phyloP scores from a whole-genome alignment of 2,329 filamentous ascomycete genomes.

The Diaporthe destruens region DNA sequence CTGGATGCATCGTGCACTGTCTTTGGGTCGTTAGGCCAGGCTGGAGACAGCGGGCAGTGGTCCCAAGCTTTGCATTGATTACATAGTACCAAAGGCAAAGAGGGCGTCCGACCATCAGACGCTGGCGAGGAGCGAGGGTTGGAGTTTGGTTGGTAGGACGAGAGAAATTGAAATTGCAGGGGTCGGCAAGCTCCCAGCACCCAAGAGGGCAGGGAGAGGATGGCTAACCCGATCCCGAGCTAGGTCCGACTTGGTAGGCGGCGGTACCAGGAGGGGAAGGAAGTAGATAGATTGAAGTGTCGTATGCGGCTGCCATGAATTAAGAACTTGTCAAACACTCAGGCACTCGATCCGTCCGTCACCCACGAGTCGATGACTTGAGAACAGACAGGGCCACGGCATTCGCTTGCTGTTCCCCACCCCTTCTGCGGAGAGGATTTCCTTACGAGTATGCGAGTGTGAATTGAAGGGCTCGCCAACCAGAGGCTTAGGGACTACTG shows the following conservation, averaged over 20 bases:
- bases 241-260: conserved; percentile 10
- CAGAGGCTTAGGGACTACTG: conserved; percentile 14
- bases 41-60: conserved; percentile 25
- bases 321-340: no score
- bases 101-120: background rate
- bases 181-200: conserved; percentile 28
- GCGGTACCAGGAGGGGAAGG: conserved; percentile 18
- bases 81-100: conserved; percentile 9
- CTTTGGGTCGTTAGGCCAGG: background rate
- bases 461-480: conserved; percentile 20
- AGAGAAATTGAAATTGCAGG: conserved; percentile 40
- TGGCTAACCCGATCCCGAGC: background rate
- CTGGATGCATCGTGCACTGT: no score
- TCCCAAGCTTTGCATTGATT: conserved; percentile 21
- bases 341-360: background rate
- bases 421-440: conserved; percentile 23
- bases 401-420: conserved; percentile 1
- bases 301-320: background rate
- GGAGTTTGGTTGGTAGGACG: conserved; percentile 16
- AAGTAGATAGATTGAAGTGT: conserved; percentile 23
- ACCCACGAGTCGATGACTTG: background rate
- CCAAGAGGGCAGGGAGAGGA: conserved; percentile 9
- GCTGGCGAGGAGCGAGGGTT: conserved; percentile 35
- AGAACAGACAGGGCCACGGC: conserved; percentile 13
- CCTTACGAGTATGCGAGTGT: background rate